Evolutionary conservation across 805 yeast species (phyloP), one percentile per base, ranked within the genome.

Genomic region (Pichia gijzeniarum): DNA sequence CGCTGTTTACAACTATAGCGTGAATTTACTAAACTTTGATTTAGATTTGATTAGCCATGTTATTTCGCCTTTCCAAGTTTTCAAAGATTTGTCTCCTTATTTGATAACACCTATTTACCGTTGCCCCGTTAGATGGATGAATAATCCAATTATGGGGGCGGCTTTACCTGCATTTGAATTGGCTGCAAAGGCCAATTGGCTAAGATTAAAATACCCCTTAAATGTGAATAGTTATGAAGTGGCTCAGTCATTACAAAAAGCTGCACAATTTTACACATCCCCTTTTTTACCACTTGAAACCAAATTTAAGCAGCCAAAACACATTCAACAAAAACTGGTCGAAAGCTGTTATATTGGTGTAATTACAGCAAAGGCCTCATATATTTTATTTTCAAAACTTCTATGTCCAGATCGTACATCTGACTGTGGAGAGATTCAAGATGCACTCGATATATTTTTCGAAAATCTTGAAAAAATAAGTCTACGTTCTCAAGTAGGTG

Each of bases 21-120:
- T 64, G 2, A 54, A 61, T 3, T 47, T 71, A 8, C 54, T 69
- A 9, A 55, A 60, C 18, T 62, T 72, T 8, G 58, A 63, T 10
- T 56, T 50, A 27, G 40, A 52, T 3, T 61, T 59, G n/a, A 43
- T 58, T 43, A 43, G 50, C 16, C 55, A 56, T 1, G 43, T 71
- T 14, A 71, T 73, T 0, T 64, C 68, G 5, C 76, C 76, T 4
- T 71, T 65, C 49, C 55, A 53, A 4, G 60, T 70, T 30, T 71
- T 63, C 44, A 51, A 50, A 34, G 63, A 57, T 14, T 53, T 57
- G 39, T 54, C 56, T 38, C 57, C 57, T 10, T 47, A 54, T 17
- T 47, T 70, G 25, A 58, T 54, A 19, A 52, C 56, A 2, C 71
- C 70, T 12, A 42, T 70, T 4, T 66, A 63, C 48, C 55, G 59